Evolutionary conservation across 148 eudicot species (phyloP), one percentile per base, ranked within the genome.

Genomic region (Nepenthes mirabilis): DNA sequence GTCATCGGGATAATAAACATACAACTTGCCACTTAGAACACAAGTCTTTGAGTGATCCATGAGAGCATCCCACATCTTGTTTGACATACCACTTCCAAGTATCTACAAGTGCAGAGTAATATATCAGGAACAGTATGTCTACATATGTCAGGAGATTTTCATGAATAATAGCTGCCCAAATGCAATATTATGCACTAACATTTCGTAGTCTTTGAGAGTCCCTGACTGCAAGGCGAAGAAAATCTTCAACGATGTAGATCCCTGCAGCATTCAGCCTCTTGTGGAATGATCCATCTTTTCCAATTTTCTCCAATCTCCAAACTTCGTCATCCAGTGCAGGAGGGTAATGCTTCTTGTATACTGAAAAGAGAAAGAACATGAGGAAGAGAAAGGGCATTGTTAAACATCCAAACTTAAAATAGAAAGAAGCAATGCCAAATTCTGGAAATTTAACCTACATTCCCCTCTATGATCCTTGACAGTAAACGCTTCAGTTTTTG

Each of bases 281-380:
- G 78, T 93, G 99, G 74, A 93, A 93, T 57, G 99, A 86, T 2
- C 99, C 99, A 70, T 93, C 99, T 75, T 93, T 93, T 1, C 99
- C 99, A 54, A 93, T 93, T 79, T 93, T 93, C 79, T 93, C 99
- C 76, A 93, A 81, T 76, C 99, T 79, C 99, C 99, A 93, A 2
- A 93, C 99, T 0, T 93, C 99, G 76, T 93, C 99, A 58, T 73
- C 80, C 57, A 89, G 68, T 36, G 91, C 85, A n/a, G 99, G 96
- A 6, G 98, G 99, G 72, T 86, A 88, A 76, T 88, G 99, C 79
- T 93, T 93, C 75, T 90, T 90, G 74, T 90, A 90, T 66, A 90
- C 97, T 90, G 72, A 66, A 14, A 61, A 35, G 58, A 11, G 49
- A 47, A 33, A 63, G 23, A 40, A 56, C 43, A 23, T 65, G 23